Percentiles rank a stretch among this genome's conserved stretches.
Conservation (phyloP, 768 basidiomycete genomes). For the Auricularia sp. region DNA sequence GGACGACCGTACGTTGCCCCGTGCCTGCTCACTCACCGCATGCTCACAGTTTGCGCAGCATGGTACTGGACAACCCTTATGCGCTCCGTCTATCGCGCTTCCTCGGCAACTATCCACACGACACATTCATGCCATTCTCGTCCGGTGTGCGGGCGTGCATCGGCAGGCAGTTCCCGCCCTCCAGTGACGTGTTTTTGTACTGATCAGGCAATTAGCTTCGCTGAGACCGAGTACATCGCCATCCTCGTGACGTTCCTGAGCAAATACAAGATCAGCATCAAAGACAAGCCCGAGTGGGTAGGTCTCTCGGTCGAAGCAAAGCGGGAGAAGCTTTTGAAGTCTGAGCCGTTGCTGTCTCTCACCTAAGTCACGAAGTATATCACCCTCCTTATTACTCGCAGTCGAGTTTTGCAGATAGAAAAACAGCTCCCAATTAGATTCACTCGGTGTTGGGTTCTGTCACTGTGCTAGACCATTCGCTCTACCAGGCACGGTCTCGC, state of each 20-base stretch:
- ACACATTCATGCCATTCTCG: constrained; percentile 4
- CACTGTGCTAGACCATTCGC: too few relatives aligned
- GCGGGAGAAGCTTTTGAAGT: constrained; percentile 21
- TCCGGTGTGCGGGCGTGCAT: background rate
- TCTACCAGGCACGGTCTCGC: too few relatives aligned
- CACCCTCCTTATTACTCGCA: too few relatives aligned
- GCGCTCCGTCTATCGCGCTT: constrained; percentile 5
- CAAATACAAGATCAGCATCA: constrained; percentile 31
- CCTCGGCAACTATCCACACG: constrained; percentile 3
- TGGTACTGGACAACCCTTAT: constrained; percentile 5
- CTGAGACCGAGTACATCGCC: constrained; percentile 42
- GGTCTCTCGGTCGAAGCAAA: constrained; percentile 34
- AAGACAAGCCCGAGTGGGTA: constrained; percentile 27
- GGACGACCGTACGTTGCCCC: too few relatives aligned
- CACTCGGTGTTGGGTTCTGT: too few relatives aligned
- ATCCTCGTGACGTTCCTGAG: constrained; percentile 39
- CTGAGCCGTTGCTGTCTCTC: constrained; percentile 29
- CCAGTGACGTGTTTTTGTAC: background rate
- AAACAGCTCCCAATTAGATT: too few relatives aligned
- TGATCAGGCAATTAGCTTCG: constrained; percentile 20
- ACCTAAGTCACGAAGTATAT: constrained; percentile 24
- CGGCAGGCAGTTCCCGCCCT: background rate
- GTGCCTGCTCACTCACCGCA: too few relatives aligned
- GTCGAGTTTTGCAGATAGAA: too few relatives aligned
- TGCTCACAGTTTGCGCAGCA: constrained; percentile 11